Percentiles rank a stretch among this genome's conserved stretches.
Conservation (phyloP, 2,329 filamentous ascomycete species). For the Trematosphaeria pertusa region DNA sequence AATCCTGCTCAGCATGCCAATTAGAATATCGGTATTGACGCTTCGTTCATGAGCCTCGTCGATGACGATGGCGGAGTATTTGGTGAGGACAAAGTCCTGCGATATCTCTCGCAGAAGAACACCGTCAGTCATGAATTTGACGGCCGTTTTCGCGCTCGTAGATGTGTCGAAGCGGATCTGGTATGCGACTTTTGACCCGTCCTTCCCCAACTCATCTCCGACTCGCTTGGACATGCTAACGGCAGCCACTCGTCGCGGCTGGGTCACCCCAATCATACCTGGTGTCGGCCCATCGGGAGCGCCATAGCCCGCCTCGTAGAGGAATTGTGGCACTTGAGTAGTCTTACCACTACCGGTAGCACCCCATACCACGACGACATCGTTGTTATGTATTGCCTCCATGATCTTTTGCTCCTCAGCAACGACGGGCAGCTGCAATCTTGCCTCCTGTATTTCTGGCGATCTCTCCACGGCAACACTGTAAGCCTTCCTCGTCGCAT, state of each 20-base stretch:
- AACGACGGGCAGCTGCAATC: slow-evolving; percentile 85
- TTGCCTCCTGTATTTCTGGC: slow-evolving; percentile 76
- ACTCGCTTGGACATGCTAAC: slow-evolving; percentile 97
- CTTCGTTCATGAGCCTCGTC: slow-evolving; percentile 98
- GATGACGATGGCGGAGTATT: slow-evolving; percentile 93
- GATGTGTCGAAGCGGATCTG: slow-evolving; percentile 93
- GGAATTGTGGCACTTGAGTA: slow-evolving; percentile 94
- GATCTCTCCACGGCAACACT: slow-evolving; percentile 74
- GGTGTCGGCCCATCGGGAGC: slow-evolving; percentile 77
- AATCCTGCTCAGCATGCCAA: slow-evolving; percentile 94
- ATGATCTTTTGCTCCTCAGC: slow-evolving; percentile 97
- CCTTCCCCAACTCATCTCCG: slow-evolving; percentile 79
- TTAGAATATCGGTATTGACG: slow-evolving; percentile 97
- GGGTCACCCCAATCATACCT: slow-evolving; percentile 93
- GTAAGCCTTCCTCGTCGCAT: slow-evolving; percentile 73
- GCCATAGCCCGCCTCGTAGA: slow-evolving; percentile 93
- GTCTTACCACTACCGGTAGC: slow-evolving; percentile 97
- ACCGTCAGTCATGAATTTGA: slow-evolving; percentile 99
- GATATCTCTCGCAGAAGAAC: slow-evolving; percentile 90
- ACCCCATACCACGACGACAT: slow-evolving; percentile 90
- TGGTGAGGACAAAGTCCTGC: slow-evolving; percentile 83
- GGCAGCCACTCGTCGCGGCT: slow-evolving; percentile 91
- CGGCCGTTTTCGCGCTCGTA: slow-evolving; percentile 77
- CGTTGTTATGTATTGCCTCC: slow-evolving; percentile 94
- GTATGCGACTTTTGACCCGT: slow-evolving; percentile 81